phyloP scores from a whole-genome alignment of 2,329 filamentous ascomycete genomes.

The Pseudogymnoascus verrucosus region DNA sequence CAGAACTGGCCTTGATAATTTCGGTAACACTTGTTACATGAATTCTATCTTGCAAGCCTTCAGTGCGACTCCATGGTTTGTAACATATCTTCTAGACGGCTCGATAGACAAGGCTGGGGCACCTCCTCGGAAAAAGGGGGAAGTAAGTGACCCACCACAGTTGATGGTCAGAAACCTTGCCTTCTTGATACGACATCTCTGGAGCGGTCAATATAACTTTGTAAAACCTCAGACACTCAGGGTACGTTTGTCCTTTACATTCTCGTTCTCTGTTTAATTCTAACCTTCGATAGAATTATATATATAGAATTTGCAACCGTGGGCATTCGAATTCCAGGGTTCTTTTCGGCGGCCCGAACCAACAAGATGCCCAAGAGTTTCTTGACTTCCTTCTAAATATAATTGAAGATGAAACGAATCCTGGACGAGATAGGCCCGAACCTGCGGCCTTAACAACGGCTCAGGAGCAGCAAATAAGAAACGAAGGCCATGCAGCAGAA shows the following conservation, averaged over 20 bases:
- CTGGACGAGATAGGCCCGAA: conserved; percentile 50
- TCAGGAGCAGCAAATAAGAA: conserved; percentile 8
- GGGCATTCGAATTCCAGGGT: conserved; percentile 32
- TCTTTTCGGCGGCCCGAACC: conserved; percentile 63
- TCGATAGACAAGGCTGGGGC: conserved; percentile 57
- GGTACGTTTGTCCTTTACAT: conserved; percentile 35
- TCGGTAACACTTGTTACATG: conserved; percentile 80
- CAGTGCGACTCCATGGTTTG: conserved; percentile 63
- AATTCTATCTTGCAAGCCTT: conserved; percentile 84
- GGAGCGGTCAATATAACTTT: conserved; percentile 26
- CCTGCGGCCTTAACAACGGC: conserved; percentile 44
- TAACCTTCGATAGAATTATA: conserved; percentile 49
- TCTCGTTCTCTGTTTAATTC: conserved; percentile 9
- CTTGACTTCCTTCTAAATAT: conserved; percentile 74
- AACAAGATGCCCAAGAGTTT: conserved; percentile 91
- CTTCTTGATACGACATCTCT: conserved; percentile 42
- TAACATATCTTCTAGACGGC: conserved; percentile 52
- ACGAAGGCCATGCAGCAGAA: conserved; percentile 1
- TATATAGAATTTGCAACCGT: conserved; percentile 55
- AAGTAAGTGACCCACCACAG: conserved; percentile 45
- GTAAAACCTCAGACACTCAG: conserved; percentile 49
- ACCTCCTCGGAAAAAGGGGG: conserved; percentile 56
- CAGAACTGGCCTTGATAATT: conserved; percentile 71
- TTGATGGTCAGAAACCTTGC: conserved; percentile 52
- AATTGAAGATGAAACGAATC: conserved; percentile 80